Conservation (phyloP, 2,329 filamentous ascomycete genomes). For the Epichloe typhina region DNA sequence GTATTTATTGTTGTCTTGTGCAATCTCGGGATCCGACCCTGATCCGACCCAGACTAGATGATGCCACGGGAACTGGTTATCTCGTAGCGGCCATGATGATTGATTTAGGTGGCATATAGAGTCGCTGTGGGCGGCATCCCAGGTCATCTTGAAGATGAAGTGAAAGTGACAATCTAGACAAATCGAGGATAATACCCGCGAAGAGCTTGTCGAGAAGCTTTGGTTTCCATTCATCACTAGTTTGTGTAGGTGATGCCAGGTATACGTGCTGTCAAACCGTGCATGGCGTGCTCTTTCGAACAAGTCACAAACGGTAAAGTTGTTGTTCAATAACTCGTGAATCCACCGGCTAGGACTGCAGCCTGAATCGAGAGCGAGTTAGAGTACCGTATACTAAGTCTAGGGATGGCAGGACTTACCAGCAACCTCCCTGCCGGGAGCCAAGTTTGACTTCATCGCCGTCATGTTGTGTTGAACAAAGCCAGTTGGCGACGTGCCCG, state of each 20-base stretch:
- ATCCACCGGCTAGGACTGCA: slow-evolving; percentile 29
- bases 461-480: slow-evolving; percentile 20
- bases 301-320: slow-evolving; percentile 23
- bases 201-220: slow-evolving; percentile 16
- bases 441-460: slow-evolving; percentile 18
- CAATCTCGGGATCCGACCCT: slow-evolving; percentile 13
- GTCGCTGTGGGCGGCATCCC: slow-evolving; percentile 16
- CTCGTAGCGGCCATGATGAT: slow-evolving; percentile 21
- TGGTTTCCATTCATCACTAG: slow-evolving; percentile 28
- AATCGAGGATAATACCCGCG: slow-evolving; percentile 21
- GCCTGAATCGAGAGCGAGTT: slow-evolving; percentile 11
- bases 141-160: slow-evolving; percentile 26
- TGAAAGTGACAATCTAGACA: slow-evolving; percentile 29
- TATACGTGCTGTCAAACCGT: slow-evolving; percentile 17
- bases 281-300: slow-evolving; percentile 20
- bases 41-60: slow-evolving; percentile 24
- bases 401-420: slow-evolving; percentile 13
- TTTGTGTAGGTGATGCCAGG: slow-evolving; percentile 23
- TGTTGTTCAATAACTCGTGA: slow-evolving; percentile 25
- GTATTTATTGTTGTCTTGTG: slow-evolving; percentile 19
- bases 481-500: slow-evolving; percentile 16
- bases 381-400: neutral
- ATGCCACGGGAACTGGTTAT: slow-evolving; percentile 25
- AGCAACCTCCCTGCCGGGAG: slow-evolving; percentile 12
- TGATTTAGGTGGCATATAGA: slow-evolving; percentile 20